Percentiles rank a stretch among this genome's conserved stretches.
These are phyloP conservation scores for Phytophthora pinifolia DNA, from an alignment of 352 stramenopile genomes.

Conservation along the genomic window DNA sequence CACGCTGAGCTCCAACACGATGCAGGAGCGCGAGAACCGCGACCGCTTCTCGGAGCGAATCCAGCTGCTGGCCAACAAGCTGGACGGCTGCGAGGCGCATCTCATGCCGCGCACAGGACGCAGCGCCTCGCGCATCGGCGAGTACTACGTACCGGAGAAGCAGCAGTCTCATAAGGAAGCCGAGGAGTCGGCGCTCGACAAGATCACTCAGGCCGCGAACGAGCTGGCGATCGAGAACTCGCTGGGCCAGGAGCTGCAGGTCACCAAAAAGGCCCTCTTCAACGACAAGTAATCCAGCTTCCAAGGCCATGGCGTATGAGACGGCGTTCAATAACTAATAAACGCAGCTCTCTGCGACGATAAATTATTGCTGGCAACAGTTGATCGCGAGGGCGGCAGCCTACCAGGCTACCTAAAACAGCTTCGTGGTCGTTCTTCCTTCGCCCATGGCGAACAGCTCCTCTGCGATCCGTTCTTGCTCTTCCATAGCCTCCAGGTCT, in stretches of 20 bases:
- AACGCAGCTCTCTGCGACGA: conserved; percentile 14
- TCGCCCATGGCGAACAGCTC: conserved; percentile 83
- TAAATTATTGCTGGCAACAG: conserved; percentile 28
- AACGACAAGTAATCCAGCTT: conserved; percentile 70
- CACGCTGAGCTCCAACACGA: conserved; percentile 88
- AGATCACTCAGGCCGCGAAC: conserved; percentile 84
- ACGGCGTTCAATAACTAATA: conserved; percentile 24
- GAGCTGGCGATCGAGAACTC: conserved; percentile 86
- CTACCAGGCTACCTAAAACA: conserved; percentile 37
- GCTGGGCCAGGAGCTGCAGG: conserved; percentile 77
- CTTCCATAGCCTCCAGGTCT: conserved; percentile 68
- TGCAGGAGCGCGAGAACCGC: conserved; percentile 89
- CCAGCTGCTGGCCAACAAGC: conserved; percentile 81
- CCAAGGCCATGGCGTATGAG: conserved; percentile 6
- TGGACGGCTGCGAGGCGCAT: conserved; percentile 74
- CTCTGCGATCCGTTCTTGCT: conserved; percentile 83
- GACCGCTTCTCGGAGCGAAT: conserved; percentile 91
- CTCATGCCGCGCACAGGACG: conserved; percentile 54
- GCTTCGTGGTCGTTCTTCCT: conserved; percentile 47
- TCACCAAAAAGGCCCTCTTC: conserved; percentile 84
- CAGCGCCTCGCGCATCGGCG: conserved; percentile 65
- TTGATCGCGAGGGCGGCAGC: conserved; percentile 1
- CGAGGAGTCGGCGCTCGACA: conserved; percentile 83
- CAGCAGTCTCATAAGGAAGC: conserved; percentile 59
- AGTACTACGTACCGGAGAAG: conserved; percentile 88